Percentiles rank a stretch among this genome's conserved stretches.
Evolutionary conservation across 148 eudicot species (phyloP).

Genomic region (Beta vulgaris): DNA sequence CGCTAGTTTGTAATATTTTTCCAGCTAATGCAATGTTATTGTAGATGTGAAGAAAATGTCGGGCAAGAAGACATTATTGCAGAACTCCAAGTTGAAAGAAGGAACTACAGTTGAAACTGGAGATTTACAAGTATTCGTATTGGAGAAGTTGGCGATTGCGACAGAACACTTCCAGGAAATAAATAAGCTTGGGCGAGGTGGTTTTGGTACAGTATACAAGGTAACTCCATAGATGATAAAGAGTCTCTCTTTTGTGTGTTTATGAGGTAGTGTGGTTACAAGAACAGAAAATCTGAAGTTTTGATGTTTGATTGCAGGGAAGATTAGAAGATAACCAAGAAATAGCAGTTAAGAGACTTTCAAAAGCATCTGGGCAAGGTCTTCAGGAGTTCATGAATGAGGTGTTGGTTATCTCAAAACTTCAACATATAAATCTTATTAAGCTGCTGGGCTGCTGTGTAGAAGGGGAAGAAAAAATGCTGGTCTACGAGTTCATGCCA

Average conservation of each 20-base stretch:
- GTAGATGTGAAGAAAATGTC: background rate
- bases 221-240: constrained; percentile 8
- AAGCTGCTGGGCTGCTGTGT: constrained; percentile 39
- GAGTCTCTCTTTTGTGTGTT: too few relatives aligned
- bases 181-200: constrained; percentile 53
- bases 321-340: constrained; percentile 28
- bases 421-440: constrained; percentile 44
- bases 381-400: constrained; percentile 40
- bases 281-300: background rate
- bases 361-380: constrained; percentile 38
- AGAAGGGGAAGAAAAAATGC: constrained; percentile 33
- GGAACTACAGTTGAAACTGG: background rate
- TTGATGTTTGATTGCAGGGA: constrained; percentile 28
- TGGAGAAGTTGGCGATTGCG: constrained; percentile 37
- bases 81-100: background rate
- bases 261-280: background rate
- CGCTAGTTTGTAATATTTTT: background rate
- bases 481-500: constrained; percentile 42
- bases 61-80: constrained; percentile 17
- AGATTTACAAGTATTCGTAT: constrained; percentile 39
- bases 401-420: constrained; percentile 38
- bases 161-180: constrained; percentile 30
- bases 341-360: constrained; percentile 45
- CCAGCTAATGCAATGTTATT: background rate
- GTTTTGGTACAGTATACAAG: constrained; percentile 54